Base-by-base conservation (phyloP, 441 rosid species). In the Melastoma candidum region DNA sequence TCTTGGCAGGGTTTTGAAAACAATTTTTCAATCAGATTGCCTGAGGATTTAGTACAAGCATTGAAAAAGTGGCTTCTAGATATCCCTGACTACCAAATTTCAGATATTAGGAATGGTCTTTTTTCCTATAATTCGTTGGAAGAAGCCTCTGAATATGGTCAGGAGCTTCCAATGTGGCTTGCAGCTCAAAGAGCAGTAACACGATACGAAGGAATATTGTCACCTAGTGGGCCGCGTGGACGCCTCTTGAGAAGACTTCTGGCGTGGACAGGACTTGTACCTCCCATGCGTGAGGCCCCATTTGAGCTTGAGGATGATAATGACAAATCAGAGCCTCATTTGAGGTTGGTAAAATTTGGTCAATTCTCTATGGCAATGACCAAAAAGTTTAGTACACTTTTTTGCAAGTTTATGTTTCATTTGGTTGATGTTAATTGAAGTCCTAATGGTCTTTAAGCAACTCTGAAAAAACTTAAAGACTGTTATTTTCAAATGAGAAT, bases 171-270 rank as follows among this genome's bases (percentile, higher is more conserved):
- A 41, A 82, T 92, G 63, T 78, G 92, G 74, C 61, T 85, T 61
- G 96, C 98, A 51, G 95, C 98, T 61, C 87, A 85, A 79, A 92
- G 74, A 64, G 98, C 96, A 62, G 93, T 87, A 57, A 82, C 80
- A 60, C 88, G 94, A 49, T 92, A 87, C 59, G 85, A 88, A 70
- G 95, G 94, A 53, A 67, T 87, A 70, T 77, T 92, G 39, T 82
- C 98, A 49, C 81, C 87, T 41, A 75, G 72, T 69, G 98, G 98
- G 69, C 96, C 98, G 53, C 85, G 98, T 29, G 86, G 81, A 71
- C 80, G 83, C 82, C 87, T 92, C 59, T 71, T 92, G 29, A 73
- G 78, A 68, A 85, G 72, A 77, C 73, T 92, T 68, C 83, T 92
- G 59, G 63, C 79, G 7, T 71, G 89, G 85, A 77, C 71, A 72